phyloP scores from a whole-genome alignment of 768 basidiomycete genomes.

The Trametes meyenii region DNA sequence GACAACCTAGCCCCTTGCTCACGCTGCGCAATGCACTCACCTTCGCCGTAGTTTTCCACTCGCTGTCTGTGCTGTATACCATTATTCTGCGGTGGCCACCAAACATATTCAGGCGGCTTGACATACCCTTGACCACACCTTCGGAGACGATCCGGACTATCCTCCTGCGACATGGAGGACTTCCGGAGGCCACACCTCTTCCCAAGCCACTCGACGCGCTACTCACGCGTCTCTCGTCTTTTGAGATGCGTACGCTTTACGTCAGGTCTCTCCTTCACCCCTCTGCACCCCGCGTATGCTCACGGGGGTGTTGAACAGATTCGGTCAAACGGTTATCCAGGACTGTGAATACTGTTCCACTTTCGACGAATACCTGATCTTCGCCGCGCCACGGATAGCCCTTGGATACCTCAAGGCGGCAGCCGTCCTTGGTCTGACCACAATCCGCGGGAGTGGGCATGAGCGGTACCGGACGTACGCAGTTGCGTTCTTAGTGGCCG shows the following conservation, averaged over 20 bases:
- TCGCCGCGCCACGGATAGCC: conserved; percentile 54
- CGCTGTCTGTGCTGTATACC: conserved; percentile 50
- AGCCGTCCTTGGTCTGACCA: conserved; percentile 53
- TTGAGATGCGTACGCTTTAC: conserved; percentile 61
- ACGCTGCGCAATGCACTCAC: conserved; percentile 36
- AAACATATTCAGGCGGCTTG: conserved; percentile 63
- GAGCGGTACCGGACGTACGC: conserved; percentile 48
- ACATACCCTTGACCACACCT: conserved; percentile 56
- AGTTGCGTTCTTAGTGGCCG: conserved; percentile 51
- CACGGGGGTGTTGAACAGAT: conserved; percentile 41
- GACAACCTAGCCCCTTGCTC: conserved; percentile 10
- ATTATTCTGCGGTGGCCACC: conserved; percentile 53
- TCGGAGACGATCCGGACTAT: conserved; percentile 53
- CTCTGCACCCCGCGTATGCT: background rate
- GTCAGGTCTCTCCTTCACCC: conserved; percentile 47
- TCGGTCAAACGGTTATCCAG: conserved; percentile 66
- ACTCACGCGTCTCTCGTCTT: conserved; percentile 55
- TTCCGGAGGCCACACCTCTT: conserved; percentile 33
- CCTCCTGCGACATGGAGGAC: conserved; percentile 46
- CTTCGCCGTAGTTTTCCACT: conserved; percentile 50
- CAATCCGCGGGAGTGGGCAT: conserved; percentile 43
- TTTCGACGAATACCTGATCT: conserved; percentile 60
- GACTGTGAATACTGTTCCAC: conserved; percentile 70
- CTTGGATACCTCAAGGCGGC: conserved; percentile 63
- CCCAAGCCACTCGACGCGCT: conserved; percentile 54